Evolutionary conservation across 352 stramenopile genomes (phyloP).

Genomic region (Globisporangium spiculum): DNA sequence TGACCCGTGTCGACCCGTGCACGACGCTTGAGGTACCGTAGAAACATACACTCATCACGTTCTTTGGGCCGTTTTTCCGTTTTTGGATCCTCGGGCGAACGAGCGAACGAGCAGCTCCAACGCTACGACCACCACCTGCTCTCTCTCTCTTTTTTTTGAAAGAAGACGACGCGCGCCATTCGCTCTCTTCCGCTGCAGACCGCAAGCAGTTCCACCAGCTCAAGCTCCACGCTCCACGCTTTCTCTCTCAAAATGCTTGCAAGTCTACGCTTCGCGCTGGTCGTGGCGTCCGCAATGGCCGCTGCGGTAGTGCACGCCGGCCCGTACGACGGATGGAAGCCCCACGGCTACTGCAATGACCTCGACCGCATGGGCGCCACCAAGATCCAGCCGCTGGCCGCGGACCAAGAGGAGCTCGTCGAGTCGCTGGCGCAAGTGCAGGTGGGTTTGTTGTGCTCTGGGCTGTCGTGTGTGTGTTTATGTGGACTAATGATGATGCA

Average conservation of each 20-base stretch:
- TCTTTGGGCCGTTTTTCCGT: constrained; percentile 5
- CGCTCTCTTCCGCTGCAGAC: not conserved
- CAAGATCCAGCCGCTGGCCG: constrained; percentile 56
- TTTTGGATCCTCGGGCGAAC: not conserved
- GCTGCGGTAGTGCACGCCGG: constrained; percentile 22
- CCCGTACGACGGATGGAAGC: constrained; percentile 73
- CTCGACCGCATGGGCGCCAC: constrained; percentile 55
- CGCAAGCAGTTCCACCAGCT: not conserved
- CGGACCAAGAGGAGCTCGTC: constrained; percentile 51
- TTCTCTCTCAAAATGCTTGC: constrained; percentile 4
- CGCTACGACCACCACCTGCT: not conserved
- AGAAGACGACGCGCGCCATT: constrained; percentile 3
- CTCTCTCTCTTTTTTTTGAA: not conserved
- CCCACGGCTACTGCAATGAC: constrained; percentile 80
- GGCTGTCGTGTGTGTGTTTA: not conserved
- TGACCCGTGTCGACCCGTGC: not conserved
- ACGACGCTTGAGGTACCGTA: not conserved
- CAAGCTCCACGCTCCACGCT: not conserved
- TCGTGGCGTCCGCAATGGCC: constrained; percentile 20
- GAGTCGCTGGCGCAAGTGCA: constrained; percentile 82
- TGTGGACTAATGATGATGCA: not conserved
- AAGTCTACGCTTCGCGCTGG: constrained; percentile 23
- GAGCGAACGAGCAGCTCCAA: not conserved
- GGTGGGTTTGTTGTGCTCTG: constrained; percentile 17
- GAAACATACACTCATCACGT: constrained; percentile 2